Base-by-base conservation (phyloP, 2,329 filamentous ascomycete species). In the Pseudogymnoascus sp. region DNA sequence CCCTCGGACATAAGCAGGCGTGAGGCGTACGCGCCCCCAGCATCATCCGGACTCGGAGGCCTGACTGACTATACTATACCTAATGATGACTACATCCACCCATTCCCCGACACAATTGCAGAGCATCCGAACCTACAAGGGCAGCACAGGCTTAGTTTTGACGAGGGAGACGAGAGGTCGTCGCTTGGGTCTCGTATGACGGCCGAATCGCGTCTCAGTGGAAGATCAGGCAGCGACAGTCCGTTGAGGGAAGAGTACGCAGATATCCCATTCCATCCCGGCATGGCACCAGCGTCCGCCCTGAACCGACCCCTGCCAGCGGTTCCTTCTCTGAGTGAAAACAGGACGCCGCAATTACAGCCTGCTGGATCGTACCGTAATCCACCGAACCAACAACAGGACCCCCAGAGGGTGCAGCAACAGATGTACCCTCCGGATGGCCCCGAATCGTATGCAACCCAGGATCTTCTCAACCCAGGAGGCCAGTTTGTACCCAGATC, bases 231-330 rank as follows among this genome's bases (percentile, higher is more conserved):
- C 14, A 86, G 83, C 66, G 86, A 90, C 37, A 89, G 86, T 28
- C 85, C 87, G 1, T 75, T 77, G 36, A 84, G 84, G 65, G 86
- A 89, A 43, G 90, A 91, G 61, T 90, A 91, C 64, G 89, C 89
- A 15, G 94, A 96, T 68, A 86, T 97, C 71, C 96, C 96, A 71
- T 99, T 95, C 72, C 91, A 97, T 69, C 92, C 92, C 15, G 90
- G 90, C 38, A 84, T 91, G 70, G 77, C 83, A 64, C 78, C 78
- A 75, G 67, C 79, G 78, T 59, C 85, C 85, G 60, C 73, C 88
- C 61, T 50, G 82, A 85, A 68, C 78, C 85, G 76, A 75, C 91
- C 75, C 74, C 87, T 78, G 70, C 89, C 77, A 66, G 83, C 83
- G 6, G 75, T 87, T 2, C 84, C 84, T 4, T 71, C 77, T 30